Evolutionary conservation across 306 rosid species (phyloP).

Genomic region (Malus sylvestris): DNA sequence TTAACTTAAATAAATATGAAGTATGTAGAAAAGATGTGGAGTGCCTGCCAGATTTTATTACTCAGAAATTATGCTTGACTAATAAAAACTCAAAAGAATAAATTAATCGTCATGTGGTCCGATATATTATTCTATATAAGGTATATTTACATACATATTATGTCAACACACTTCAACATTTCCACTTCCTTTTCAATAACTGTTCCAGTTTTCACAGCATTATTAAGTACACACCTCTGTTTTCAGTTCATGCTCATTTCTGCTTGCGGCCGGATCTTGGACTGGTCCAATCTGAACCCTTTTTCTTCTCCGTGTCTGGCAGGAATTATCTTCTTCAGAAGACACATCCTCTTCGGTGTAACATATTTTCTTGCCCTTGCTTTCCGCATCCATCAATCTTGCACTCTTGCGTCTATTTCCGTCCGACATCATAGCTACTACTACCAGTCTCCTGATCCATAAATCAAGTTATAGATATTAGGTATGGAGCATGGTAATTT

Average conservation of each 20-base stretch:
- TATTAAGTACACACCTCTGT: neutral
- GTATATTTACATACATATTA: neutral
- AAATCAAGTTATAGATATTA: neutral
- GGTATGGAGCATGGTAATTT: neutral
- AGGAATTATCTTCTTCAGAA: neutral
- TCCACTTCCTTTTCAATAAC: neutral
- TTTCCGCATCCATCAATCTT: neutral
- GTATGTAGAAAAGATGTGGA: neutral
- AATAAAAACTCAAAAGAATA: neutral
- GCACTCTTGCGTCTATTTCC: conserved; percentile 6
- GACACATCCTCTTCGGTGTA: neutral
- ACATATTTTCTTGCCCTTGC: conserved; percentile 2
- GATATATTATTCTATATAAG: neutral
- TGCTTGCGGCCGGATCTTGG: neutral
- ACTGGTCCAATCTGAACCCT: conserved; percentile 4
- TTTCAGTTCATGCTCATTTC: neutral
- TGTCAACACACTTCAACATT: neutral
- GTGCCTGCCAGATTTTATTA: neutral
- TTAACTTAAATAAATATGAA: neutral
- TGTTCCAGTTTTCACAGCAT: neutral
- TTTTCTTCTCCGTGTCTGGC: neutral
- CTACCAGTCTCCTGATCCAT: neutral
- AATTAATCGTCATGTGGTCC: neutral
- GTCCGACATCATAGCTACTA: neutral
- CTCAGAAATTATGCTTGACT: neutral